Conservation (phyloP, 768 basidiomycete species). For the Phlegmacium glaucopus region DNA sequence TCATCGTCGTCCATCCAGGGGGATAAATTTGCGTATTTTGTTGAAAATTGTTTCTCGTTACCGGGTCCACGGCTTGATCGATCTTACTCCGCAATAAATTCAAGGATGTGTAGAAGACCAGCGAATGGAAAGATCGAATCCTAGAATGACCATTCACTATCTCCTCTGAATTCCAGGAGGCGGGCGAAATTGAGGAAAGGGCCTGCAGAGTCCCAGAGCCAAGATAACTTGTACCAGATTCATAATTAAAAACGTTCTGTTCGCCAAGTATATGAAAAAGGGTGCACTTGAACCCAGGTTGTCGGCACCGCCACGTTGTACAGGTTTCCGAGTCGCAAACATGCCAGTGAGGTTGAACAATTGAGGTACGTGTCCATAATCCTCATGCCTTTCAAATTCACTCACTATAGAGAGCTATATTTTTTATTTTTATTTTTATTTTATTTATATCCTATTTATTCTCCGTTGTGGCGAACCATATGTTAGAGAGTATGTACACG, state of each 20-base stretch:
- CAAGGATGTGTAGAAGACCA: slow-evolving; percentile 93
- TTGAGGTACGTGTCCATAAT: slow-evolving; percentile 89
- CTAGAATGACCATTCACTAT: slow-evolving; percentile 95
- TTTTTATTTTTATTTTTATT: no score
- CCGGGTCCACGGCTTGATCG: slow-evolving; percentile 97
- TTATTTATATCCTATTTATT: no score
- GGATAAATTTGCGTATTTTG: slow-evolving; percentile 68
- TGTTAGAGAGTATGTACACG: no score
- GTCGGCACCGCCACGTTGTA: slow-evolving; percentile 94
- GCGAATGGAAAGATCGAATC: slow-evolving; percentile 98
- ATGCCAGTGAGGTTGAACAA: slow-evolving; percentile 99
- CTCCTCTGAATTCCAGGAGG: slow-evolving; percentile 96
- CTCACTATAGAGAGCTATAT: no score
- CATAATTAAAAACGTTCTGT: slow-evolving; percentile 4
- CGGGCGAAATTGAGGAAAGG: slow-evolving; percentile 94
- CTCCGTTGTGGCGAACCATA: no score
- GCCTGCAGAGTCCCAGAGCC: slow-evolving; percentile 96
- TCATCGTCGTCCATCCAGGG: slow-evolving; percentile 83
- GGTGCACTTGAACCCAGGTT: slow-evolving; percentile 79
- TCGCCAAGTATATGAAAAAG: slow-evolving; percentile 5
- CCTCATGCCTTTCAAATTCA: no score
- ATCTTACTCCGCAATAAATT: slow-evolving; percentile 99
- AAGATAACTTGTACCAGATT: no score
- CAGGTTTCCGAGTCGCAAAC: slow-evolving; percentile 97
- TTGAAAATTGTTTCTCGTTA: slow-evolving; percentile 81